Evolutionary conservation across 2,329 filamentous ascomycete species (phyloP).

Genomic region (Stachybotrys chlorohalonatus): DNA sequence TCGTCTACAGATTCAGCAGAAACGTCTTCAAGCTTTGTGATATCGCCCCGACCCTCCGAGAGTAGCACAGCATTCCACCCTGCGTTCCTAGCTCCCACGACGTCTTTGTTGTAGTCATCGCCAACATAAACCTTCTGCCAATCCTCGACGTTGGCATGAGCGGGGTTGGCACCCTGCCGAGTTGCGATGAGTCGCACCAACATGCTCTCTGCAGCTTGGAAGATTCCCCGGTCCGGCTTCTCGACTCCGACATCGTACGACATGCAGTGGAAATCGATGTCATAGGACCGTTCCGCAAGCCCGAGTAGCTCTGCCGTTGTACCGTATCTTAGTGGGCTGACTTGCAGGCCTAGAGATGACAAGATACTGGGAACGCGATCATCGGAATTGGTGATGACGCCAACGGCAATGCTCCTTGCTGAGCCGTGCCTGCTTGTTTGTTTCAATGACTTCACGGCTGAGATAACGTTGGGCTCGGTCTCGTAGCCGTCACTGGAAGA

Average conservation of each 20-base stretch:
- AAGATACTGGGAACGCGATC: constrained; percentile 47
- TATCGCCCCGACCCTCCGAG: background rate
- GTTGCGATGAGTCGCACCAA: constrained; percentile 18
- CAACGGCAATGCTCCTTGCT: constrained; percentile 30
- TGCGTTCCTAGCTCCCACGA: constrained; percentile 29
- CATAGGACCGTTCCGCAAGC: constrained; percentile 7
- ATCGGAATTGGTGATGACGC: constrained; percentile 56
- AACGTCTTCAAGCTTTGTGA: constrained; percentile 4
- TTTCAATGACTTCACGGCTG: constrained; percentile 33
- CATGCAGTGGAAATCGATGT: constrained; percentile 48
- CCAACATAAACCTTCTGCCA: constrained; percentile 43
- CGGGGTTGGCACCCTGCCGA: constrained; percentile 2
- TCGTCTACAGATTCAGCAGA: constrained; percentile 2
- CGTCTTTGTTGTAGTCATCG: constrained; percentile 43
- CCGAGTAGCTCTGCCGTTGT: background rate
- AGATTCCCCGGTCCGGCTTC: constrained; percentile 50
- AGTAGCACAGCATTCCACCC: constrained; percentile 14
- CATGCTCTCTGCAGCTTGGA: constrained; percentile 41
- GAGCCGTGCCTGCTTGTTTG: constrained; percentile 2
- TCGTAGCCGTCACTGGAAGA: constrained; percentile 42
- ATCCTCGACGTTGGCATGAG: constrained; percentile 9
- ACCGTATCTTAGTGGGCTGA: constrained; percentile 28
- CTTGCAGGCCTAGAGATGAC: constrained; percentile 39
- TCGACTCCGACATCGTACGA: constrained; percentile 54
- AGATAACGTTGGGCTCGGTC: constrained; percentile 34